These are phyloP conservation scores for Elsinoe necatrix DNA, from an alignment of 2,329 filamentous ascomycete genomes.

Conservation along the genomic window DNA sequence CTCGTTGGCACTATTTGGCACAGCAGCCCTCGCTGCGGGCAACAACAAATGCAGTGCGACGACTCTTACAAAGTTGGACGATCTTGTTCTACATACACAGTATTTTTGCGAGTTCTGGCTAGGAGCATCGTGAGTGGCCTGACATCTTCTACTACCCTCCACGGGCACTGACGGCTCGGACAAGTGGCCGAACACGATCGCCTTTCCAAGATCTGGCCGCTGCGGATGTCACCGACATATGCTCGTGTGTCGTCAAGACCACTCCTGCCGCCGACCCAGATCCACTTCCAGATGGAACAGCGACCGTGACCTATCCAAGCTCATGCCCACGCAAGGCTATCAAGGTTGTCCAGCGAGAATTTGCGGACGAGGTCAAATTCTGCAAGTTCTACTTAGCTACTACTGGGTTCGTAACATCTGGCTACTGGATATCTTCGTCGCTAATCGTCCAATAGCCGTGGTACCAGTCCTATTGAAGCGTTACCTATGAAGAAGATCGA, in stretches of 20 bases:
- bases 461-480: background rate
- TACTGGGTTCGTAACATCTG: background rate
- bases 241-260: background rate
- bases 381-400: background rate
- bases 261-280: background rate
- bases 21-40: background rate
- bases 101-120: background rate
- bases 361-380: background rate
- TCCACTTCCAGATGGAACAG: background rate
- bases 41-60: background rate
- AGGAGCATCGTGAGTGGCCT: background rate
- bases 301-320: background rate
- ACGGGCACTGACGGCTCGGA: background rate
- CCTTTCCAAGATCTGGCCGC: background rate
- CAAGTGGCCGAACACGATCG: background rate
- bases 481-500: background rate
- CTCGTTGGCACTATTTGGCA: background rate
- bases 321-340: background rate
- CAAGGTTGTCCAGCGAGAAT: background rate
- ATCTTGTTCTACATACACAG: background rate
- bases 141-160: background rate
- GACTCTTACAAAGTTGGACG: background rate
- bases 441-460: background rate
- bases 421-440: background rate
- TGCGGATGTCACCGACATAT: background rate